These are phyloP conservation scores for Talaromyces sp. DNA, from an alignment of 2,329 filamentous ascomycete species.

Conservation along the genomic window DNA sequence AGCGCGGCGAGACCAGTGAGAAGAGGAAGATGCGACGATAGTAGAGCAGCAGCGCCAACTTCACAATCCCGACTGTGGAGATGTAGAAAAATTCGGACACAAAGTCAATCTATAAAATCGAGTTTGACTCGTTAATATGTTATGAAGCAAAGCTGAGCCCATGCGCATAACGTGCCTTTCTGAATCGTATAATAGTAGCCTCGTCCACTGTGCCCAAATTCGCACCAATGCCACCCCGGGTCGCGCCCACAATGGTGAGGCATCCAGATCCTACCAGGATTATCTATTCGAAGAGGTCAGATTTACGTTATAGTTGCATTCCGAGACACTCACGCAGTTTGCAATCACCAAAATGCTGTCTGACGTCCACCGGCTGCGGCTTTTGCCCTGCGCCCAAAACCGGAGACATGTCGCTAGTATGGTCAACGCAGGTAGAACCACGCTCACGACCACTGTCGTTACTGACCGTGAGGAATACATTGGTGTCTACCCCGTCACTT, in stretches of 20 bases:
- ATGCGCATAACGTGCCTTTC: neutral
- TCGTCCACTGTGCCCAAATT: neutral
- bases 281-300: neutral
- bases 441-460: neutral
- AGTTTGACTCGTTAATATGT: neutral
- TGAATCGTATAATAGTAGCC: neutral
- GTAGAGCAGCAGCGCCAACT: constrained; percentile 1
- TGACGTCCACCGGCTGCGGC: neutral
- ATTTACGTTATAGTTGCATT: neutral
- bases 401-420: constrained; percentile 2
- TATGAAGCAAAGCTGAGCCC: neutral
- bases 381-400: constrained; percentile 2
- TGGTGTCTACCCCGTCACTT: neutral
- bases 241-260: constrained; percentile 3
- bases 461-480: constrained; percentile 5
- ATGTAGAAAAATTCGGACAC: constrained; percentile 8
- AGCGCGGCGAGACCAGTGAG: neutral
- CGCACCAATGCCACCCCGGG: constrained; percentile 3
- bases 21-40: constrained; percentile 7
- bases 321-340: constrained; percentile 4
- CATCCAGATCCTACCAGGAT: constrained; percentile 3
- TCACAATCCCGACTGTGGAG: constrained; percentile 5
- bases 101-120: neutral
- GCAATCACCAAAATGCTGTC: constrained; percentile 3
- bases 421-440: neutral